Base-by-base conservation (phyloP, 345 rosid species). In the Ailanthus altissimus region DNA sequence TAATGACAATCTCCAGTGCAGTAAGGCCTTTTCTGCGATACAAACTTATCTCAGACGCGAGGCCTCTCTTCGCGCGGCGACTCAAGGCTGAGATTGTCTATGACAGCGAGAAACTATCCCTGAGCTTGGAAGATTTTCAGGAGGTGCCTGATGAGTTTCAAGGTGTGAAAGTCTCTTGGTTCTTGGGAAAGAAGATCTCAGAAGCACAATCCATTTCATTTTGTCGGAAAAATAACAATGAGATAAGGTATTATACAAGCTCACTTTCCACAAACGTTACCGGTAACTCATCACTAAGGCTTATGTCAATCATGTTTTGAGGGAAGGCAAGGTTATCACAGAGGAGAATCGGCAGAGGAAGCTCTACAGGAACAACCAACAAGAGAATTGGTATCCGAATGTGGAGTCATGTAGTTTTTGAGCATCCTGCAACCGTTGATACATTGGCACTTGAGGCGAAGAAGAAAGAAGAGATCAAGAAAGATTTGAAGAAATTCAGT, bases 401-500 rank as follows among this genome's bases (percentile, higher is more conserved):
- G 72, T 76, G 89, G 84, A 88, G 83, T 40, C 81, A 63, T 13
- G 81, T 84, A 1, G 79, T 25, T 14, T 85, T 88, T 15, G 83
- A 85, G 67, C 86, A 79, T 72, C 85, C 89, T 0, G 77, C 84
- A 1, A 77, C 81, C 15, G 83, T 85, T 61, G 54, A 85, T 42
- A 82, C 88, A 1, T 65, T 85, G 62, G 90, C 85, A 10, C 71
- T 87, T 1, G 3, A 32, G 83, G 84, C 80, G 53, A 40, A 80
- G 84, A 81, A 81, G 77, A 83, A 81, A 21, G 84, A 79, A 18
- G 84, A 83, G 58, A 81, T 87, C 68, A 66, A 77, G 54, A 71
- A 78, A 14, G 90, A 87, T 66, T 77, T 85, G 23, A 25, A 36
- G 40, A 83, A 77, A 23, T 85, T 85, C 78, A 78, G 79, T 8